Conservation (phyloP, 768 basidiomycete genomes). For the Astraeus odoratus region DNA sequence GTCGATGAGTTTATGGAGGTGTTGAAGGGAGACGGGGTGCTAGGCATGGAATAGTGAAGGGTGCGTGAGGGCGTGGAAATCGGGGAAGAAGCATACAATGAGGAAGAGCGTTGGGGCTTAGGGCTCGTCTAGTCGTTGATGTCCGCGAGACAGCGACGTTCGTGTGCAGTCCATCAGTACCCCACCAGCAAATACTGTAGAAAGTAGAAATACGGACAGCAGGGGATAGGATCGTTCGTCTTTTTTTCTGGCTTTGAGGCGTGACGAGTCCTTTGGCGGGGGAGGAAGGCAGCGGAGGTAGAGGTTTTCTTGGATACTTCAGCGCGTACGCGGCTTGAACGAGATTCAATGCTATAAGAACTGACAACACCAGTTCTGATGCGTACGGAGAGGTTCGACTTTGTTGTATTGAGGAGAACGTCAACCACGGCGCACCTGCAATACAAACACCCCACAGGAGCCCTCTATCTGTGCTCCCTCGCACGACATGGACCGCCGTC, state of each 20-base stretch:
- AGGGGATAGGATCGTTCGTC: slow-evolving; percentile 18
- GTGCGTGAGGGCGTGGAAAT: slow-evolving; percentile 28
- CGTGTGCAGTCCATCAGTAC: not conserved
- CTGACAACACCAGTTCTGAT: slow-evolving; percentile 25
- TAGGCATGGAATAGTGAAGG: slow-evolving; percentile 28
- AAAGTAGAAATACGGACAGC: slow-evolving; percentile 9
- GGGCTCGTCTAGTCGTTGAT: slow-evolving; percentile 15
- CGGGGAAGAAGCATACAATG: slow-evolving; percentile 25
- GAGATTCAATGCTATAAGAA: slow-evolving; percentile 28
- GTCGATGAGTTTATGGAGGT: slow-evolving; percentile 27
- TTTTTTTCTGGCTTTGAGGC: slow-evolving; percentile 22
- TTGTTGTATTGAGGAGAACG: not conserved
- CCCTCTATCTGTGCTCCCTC: slow-evolving; percentile 4
- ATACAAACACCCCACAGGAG: slow-evolving; percentile 21
- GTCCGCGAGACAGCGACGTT: not conserved
- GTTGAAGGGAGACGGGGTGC: slow-evolving; percentile 33
- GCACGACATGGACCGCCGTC: slow-evolving; percentile 28
- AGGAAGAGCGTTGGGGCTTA: slow-evolving; percentile 22
- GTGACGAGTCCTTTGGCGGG: slow-evolving; percentile 17
- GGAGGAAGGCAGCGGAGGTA: slow-evolving; percentile 20
- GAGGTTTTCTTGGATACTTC: slow-evolving; percentile 28
- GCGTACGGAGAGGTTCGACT: not conserved
- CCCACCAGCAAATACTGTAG: not conserved
- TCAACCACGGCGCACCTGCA: slow-evolving; percentile 20
- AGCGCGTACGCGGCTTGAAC: slow-evolving; percentile 31